Evolutionary conservation across 2,329 filamentous ascomycete species (phyloP), one percentile per base, ranked within the genome.

Genomic region (Claviceps citrina): DNA sequence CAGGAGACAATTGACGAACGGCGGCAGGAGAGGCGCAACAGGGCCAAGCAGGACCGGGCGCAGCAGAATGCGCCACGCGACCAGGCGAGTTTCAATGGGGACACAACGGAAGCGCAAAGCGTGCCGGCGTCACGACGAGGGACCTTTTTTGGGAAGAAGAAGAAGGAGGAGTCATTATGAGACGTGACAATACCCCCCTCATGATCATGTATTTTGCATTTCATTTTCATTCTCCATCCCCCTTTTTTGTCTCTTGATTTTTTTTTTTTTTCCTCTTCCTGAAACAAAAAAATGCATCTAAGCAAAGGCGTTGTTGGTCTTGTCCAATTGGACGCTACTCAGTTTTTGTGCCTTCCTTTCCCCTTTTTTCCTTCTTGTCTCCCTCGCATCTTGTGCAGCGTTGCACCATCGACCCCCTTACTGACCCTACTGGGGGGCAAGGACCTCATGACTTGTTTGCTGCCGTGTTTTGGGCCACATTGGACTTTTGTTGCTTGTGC

Each of bases 1-100:
- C 85, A 94, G 56, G 79, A 81, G 13, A 73, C 76, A 4, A 83
- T 95, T 43, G 86, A 95, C 49, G 72, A 78, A 49, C 73, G 82
- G 45, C 68, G 89, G 36, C 68, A 74, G 35, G 78, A 86, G 53
- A 71, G 83, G 37, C 71, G 79, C 36, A 66, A 70, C 30, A 68
- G 67, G 49, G 63, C 63, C 7, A 67, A 67, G 44, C 58, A 62
- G 37, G 66, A 69, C 43, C 51, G 50, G 33, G 45, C 51, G 43
- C 43, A 55, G 22, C 49, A 51, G 8, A 19, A 32, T 9, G 31
- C 31, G 37, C 47, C 26, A 46, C 46, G 49, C 20, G 49, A 49
- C 44, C 51, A 52, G 49, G 51, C 42, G 19, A 49, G 43, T 20
- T 51, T 51, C 13, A 53, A 54, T 22, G 54, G 55, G 41, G 54